Conservation (phyloP, 306 rosid genomes). For the Cyamopsis tetragonoloba region DNA sequence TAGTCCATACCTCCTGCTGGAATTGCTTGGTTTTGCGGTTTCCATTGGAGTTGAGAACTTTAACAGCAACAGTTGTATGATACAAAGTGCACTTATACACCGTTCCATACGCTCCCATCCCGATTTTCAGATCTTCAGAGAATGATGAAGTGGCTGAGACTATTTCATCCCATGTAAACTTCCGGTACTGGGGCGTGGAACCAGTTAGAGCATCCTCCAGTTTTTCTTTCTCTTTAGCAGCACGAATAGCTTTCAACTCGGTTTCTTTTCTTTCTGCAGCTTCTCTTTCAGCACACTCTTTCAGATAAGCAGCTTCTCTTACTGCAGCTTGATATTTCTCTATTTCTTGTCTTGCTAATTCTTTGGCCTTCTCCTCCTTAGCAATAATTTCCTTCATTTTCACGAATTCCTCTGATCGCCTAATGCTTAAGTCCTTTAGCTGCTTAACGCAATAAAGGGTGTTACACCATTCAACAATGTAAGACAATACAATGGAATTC, state of each 20-base stretch:
- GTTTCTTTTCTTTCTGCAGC: constrained; percentile 62
- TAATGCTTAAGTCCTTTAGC: constrained; percentile 53
- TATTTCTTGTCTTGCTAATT: constrained; percentile 49
- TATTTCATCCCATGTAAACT: constrained; percentile 82
- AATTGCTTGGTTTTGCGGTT: constrained; percentile 56
- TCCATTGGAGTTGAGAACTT: constrained; percentile 67
- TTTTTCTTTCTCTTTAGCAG: constrained; percentile 62
- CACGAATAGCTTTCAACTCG: constrained; percentile 54
- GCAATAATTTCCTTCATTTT: constrained; percentile 58
- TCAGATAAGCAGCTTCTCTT: constrained; percentile 56
- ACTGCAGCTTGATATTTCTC: constrained; percentile 58
- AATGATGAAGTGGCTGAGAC: constrained; percentile 78
- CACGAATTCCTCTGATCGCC: constrained; percentile 48
- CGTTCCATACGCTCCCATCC: constrained; percentile 81
- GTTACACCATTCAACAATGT: constrained; percentile 25
- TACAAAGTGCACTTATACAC: constrained; percentile 80
- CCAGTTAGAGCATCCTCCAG: constrained; percentile 69
- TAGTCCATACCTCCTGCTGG: constrained; percentile 91
- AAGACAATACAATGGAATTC: constrained; percentile 1
- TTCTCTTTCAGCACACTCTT: constrained; percentile 68
- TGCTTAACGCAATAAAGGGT: constrained; percentile 36
- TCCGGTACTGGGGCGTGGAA: constrained; percentile 49
- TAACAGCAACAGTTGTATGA: constrained; percentile 90
- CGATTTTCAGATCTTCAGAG: constrained; percentile 76
- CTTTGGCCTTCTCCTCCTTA: constrained; percentile 55